Evolutionary conservation across 2,329 filamentous ascomycete genomes (phyloP), one percentile per base, ranked within the genome.

Genomic region (Talaromyces verruculosus): DNA sequence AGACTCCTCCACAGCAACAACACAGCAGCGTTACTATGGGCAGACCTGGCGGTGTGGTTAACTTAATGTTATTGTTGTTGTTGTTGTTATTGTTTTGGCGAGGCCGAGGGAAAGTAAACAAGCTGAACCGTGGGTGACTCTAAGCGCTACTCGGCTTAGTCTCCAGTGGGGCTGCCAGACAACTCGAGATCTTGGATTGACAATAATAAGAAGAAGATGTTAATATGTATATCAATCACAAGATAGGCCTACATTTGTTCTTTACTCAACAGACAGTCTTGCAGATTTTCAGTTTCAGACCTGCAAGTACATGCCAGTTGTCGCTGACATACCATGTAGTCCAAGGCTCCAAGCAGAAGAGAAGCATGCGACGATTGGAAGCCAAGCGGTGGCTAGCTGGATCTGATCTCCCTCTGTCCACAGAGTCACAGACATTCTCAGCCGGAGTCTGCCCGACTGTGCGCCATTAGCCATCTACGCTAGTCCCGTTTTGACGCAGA

Each of bases 61-160:
- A 8, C 8, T 25, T 2, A 8, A 17, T 28, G 39, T 17, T 57
- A 49, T 58, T 65, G 49, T 65, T 62, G 33, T 61, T 47, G 30
- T 63, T 62, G n/a, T 65, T 53, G 64, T 65, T 65, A 19, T 65
- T 65, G 58, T 63, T 66, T 45, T 63, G 53, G 55, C 53, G 25
- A 30, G 51, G 51, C 51, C 51, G 28, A 35, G 25, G 39, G 30
- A 30, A 51, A 49, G 65, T 66, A 66, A 66, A 66, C 65, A 66
- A 66, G 65, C 61, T 66, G 65, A 66, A 64, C 65, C 65, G 61
- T 66, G 65, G 65, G 53, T 19, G 53, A 57, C 53, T 57, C 53
- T 57, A 37, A 22, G 30, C 51, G 51, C 30, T 57, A 57, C 53
- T 57, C n/a, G 53, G 53, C 3, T 57, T 57, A 37, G 53, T 17